A percentile compares a stretch with the other conserved stretches of the same genome.
Conservation (phyloP, 164 flowering plant species). For the Macadamia tetraphylla region DNA sequence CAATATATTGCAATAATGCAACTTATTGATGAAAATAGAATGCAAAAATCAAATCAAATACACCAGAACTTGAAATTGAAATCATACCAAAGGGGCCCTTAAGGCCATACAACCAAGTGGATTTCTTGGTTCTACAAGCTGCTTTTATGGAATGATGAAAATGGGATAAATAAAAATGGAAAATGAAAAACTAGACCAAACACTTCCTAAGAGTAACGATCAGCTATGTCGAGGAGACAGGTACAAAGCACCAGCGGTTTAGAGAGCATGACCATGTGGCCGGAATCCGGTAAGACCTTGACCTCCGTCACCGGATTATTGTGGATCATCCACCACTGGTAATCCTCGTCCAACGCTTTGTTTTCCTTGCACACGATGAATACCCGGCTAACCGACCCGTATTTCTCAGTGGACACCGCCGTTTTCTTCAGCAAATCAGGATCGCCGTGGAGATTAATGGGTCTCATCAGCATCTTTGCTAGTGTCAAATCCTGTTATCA, state of each 20-base stretch:
- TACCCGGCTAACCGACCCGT: slow-evolving; percentile 17
- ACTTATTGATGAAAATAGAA: too few relatives aligned
- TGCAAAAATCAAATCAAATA: too few relatives aligned
- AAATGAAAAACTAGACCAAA: too few relatives aligned
- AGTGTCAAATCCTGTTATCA: slow-evolving; percentile 12
- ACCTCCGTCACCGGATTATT: slow-evolving; percentile 15
- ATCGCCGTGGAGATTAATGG: neutral
- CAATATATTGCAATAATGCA: too few relatives aligned
- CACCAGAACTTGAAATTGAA: too few relatives aligned
- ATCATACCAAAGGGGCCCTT: too few relatives aligned
- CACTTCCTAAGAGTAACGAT: neutral
- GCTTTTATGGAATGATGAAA: neutral
- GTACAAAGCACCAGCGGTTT: slow-evolving; percentile 15
- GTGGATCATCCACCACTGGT: slow-evolving; percentile 18
- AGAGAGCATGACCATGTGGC: slow-evolving; percentile 31
- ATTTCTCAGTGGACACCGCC: slow-evolving; percentile 11
- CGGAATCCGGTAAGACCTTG: slow-evolving; percentile 13
- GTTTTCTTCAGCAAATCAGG: slow-evolving; percentile 3
- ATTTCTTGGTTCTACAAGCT: too few relatives aligned
- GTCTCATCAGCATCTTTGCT: slow-evolving; percentile 13
- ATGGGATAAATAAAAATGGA: neutral
- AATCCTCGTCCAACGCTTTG: neutral
- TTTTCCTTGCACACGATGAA: slow-evolving; percentile 16
- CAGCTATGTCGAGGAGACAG: slow-evolving; percentile 12
- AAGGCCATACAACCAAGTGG: too few relatives aligned